phyloP scores from a whole-genome alignment of 2,329 filamentous ascomycete species.

The Spiromastix sp. region DNA sequence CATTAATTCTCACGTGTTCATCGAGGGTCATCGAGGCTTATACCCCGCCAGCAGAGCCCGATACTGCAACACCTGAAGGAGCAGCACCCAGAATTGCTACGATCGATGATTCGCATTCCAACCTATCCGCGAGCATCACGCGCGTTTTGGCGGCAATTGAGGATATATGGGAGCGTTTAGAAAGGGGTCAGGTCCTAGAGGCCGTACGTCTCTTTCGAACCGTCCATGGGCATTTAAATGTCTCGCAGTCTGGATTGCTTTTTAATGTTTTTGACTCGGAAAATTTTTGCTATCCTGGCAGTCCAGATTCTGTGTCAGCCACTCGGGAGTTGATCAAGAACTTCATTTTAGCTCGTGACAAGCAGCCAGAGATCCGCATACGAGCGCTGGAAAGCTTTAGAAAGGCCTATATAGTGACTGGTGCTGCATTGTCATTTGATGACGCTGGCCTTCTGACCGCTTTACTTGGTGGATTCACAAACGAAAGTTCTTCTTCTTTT shows the following conservation, averaged over 20 bases:
- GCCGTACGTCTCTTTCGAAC: slow-evolving; percentile 26
- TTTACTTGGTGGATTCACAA: slow-evolving; percentile 24
- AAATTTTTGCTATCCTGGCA: slow-evolving; percentile 24
- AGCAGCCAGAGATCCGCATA: slow-evolving; percentile 30
- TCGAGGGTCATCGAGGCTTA: slow-evolving; percentile 22
- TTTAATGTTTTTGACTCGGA: slow-evolving; percentile 25
- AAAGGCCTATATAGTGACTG: slow-evolving; percentile 26
- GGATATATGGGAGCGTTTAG: slow-evolving; percentile 27
- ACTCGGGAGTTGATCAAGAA: slow-evolving; percentile 25
- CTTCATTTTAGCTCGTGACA: slow-evolving; percentile 28
- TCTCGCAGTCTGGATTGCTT: slow-evolving; percentile 29
- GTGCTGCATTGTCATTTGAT: slow-evolving; percentile 21
- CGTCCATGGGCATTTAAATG: slow-evolving; percentile 25
- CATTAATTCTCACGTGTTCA: slow-evolving; percentile 26
- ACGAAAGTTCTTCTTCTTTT: slow-evolving; percentile 29
- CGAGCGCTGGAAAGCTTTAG: slow-evolving; percentile 29
- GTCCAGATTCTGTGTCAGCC: slow-evolving; percentile 22
- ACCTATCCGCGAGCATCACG: slow-evolving; percentile 27
- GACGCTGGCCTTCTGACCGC: slow-evolving; percentile 23
- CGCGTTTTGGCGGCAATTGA: slow-evolving; percentile 28
- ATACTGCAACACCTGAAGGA: slow-evolving; percentile 16
- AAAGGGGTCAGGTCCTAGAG: slow-evolving; percentile 25
- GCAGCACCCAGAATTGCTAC: slow-evolving; percentile 17
- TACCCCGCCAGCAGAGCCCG: slow-evolving; percentile 13
- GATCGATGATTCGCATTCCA: slow-evolving; percentile 26